Evolutionary conservation across 768 basidiomycete species (phyloP), one percentile per base, ranked within the genome.

Genomic region (Boletus insuetus): DNA sequence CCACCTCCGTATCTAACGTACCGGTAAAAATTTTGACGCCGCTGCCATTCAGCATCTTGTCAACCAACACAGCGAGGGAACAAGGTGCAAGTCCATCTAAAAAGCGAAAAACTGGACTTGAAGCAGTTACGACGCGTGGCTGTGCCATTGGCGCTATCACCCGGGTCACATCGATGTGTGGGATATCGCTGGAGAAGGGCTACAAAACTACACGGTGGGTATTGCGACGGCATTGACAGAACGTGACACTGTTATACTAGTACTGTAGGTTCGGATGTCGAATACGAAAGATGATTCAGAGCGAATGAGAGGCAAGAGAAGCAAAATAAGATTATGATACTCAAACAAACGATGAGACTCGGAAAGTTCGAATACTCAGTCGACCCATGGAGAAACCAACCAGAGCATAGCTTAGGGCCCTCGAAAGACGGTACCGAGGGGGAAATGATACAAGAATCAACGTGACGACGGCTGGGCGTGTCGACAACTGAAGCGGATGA

Each of bases 11-110:
- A n/a, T 43, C 38, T 10, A 37, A 70, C 79, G 50, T 56, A 83
- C 81, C 81, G n/a, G 81, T 75, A 61, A 82, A 82, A 55, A 82
- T 75, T 65, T 82, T 82, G 67, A 82, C 81, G 48, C 81, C 80
- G 52, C 72, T 81, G 48, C 82, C 81, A 56, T 79, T 79, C 63
- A 83, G 64, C 81, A 82, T 82, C 54, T 61, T 65, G 60, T 58
- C 55, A 54, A 53, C 54, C 59, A 55, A 57, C 44, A 43, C 50
- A 16, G 56, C 50, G 46, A 56, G 49, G 59, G 44, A 46, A 51
- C 26, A 29, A 51, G 42, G 26, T 49, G 22, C 48, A 56, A 60
- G 35, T 29, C 52, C 58, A 59, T 59, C 50, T 46, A 63, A 55
- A 54, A 35, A 45, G 39, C 45, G 48, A 35, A 46, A 46, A 46